Evolutionary conservation across 2,329 filamentous ascomycete genomes (phyloP), one percentile per base, ranked within the genome.

Genomic region (Penicillium sp.): DNA sequence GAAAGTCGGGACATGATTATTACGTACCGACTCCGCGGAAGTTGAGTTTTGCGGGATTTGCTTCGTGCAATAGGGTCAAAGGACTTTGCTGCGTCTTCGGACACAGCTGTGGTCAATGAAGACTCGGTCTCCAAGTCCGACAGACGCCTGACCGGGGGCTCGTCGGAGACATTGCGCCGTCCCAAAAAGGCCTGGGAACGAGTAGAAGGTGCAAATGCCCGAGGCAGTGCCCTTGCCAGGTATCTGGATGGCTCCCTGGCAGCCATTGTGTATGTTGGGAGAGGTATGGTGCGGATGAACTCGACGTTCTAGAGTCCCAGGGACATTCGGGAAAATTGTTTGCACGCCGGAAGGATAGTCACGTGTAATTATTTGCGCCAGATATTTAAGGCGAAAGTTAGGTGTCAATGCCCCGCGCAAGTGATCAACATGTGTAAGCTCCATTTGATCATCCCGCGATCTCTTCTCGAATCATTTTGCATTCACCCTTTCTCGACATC

Each of bases 11-110:
- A 22, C 37, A 22, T 18, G 27, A 1, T 20, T 26, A n/a, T 55
- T n/a, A 60, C 59, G 26, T 63, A 84, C 82, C 82, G 82, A 79
- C 81, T 82, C 12, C 77, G 73, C 8, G 83, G 83, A 18, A 79
- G 65, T 57, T 75, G 70, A 7, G 54, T 66, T 56, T 69, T 75
- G 35, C 82, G 75, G 58, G 70, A 69, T 54, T 72, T 77, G 44
- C 79, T 78, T 54, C 74, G 74, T 42, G 71, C 75, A 55, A 81
- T 61, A 1, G 82, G 81, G 59, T 85, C 77, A 56, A 78, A 85
- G 54, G 70, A 69, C 62, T 80, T 74, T 48, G 76, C 69, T 9
- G 73, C 62, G n/a, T 76, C 72, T 46, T 73, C 71, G 27, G 75
- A 54, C 22, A 73, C 69, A 53, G 73, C 62, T 27, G 69, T 63